These are phyloP conservation scores for Durio zibethinus DNA, from an alignment of 345 rosid genomes.

Conservation along the genomic window DNA sequence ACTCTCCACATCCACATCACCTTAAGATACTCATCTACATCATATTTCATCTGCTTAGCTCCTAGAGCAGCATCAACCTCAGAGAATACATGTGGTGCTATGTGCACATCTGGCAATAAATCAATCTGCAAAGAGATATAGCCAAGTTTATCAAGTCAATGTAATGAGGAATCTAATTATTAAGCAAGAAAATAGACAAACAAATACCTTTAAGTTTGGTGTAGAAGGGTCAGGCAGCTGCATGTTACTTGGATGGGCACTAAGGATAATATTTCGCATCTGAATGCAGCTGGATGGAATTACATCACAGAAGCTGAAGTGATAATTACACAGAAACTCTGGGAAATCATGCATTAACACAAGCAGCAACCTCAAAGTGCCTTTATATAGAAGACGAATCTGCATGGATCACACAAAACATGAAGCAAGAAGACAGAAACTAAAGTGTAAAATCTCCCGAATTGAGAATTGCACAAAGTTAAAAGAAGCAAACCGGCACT, in stretches of 20 bases:
- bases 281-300: conserved; percentile 96
- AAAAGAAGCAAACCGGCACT: conserved; percentile 50
- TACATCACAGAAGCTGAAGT: conserved; percentile 92
- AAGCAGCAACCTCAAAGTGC: conserved; percentile 77
- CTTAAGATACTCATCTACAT: conserved; percentile 46
- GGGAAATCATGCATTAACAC: conserved; percentile 97
- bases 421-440: background rate
- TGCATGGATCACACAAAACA: conserved; percentile 23
- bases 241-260: conserved; percentile 88
- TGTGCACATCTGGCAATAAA: background rate
- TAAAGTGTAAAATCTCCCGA: background rate
- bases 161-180: background rate
- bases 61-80: conserved; percentile 36
- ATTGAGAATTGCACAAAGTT: background rate
- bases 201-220: background rate
- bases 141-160: background rate
- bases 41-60: conserved; percentile 37
- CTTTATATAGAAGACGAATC: conserved; percentile 77
- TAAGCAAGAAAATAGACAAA: background rate
- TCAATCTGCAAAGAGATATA: background rate
- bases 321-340: conserved; percentile 89
- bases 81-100: background rate
- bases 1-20: conserved; percentile 6
- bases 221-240: conserved; percentile 49
- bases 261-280: conserved; percentile 89